Percentiles rank a stretch among this genome's conserved stretches.
These are phyloP conservation scores for Bipolaris gigantea DNA, from an alignment of 2,329 filamentous ascomycete genomes.

Conservation along the genomic window DNA sequence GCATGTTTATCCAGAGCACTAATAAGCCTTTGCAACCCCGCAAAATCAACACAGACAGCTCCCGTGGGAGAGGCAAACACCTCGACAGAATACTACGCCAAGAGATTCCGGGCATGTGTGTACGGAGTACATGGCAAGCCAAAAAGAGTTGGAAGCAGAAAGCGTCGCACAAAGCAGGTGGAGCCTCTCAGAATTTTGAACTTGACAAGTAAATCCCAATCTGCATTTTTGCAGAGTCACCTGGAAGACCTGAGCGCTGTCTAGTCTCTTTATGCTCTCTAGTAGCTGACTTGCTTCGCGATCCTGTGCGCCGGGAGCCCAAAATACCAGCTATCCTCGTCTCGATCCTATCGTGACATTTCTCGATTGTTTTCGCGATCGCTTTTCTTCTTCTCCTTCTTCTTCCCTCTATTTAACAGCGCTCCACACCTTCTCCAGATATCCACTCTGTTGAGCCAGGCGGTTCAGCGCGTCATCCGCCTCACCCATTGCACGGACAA, in stretches of 20 bases:
- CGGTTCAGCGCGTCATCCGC: background rate
- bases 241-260: background rate
- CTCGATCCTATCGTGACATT: background rate
- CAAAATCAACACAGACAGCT: background rate
- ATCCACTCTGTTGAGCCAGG: background rate
- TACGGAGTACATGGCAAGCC: background rate
- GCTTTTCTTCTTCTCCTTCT: background rate
- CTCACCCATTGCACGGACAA: constrained; percentile 1
- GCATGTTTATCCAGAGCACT: background rate
- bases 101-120: background rate
- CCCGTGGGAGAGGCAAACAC: background rate
- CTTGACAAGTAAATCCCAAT: background rate
- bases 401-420: background rate
- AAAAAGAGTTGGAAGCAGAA: background rate
- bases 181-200: background rate
- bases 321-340: background rate
- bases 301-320: background rate
- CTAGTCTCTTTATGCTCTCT: background rate
- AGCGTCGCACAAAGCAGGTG: background rate
- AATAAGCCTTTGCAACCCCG: background rate
- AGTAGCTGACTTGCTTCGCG: background rate
- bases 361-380: background rate
- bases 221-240: background rate
- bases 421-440: background rate
- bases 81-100: background rate